A percentile compares a stretch with the other conserved stretches of the same genome.
phyloP scores from a whole-genome alignment of 345 rosid genomes.

The Stellera chamaejasme region DNA sequence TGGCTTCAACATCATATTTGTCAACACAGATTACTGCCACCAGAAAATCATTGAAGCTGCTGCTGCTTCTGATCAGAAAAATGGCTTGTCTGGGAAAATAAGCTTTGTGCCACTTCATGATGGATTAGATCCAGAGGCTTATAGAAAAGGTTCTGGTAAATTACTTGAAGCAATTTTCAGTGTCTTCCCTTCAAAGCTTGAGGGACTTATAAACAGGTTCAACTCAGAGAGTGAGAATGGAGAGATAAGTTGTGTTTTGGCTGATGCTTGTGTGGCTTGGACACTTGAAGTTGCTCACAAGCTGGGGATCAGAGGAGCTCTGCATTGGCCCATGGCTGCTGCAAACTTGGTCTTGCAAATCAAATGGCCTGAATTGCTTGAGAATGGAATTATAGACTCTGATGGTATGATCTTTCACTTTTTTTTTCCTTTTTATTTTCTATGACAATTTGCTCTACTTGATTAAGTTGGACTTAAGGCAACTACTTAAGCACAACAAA shows the following conservation, averaged over 20 bases:
- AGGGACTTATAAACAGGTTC: constrained; percentile 23
- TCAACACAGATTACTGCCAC: constrained; percentile 7
- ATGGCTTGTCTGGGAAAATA: constrained; percentile 2
- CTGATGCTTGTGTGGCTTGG: constrained; percentile 28
- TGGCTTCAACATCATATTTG: constrained; percentile 20
- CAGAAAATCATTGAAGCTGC: neutral
- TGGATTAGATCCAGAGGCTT: constrained; percentile 24
- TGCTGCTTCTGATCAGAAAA: constrained; percentile 10
- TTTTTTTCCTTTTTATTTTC: too few relatives aligned
- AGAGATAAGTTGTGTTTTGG: constrained; percentile 34
- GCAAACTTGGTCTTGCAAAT: constrained; percentile 21
- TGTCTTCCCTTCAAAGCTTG: constrained; percentile 33
- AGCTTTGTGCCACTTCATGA: constrained; percentile 33
- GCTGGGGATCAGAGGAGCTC: constrained; percentile 30
- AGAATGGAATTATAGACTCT: constrained; percentile 33
- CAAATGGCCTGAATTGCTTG: constrained; percentile 25
- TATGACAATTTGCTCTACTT: too few relatives aligned
- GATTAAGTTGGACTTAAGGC: too few relatives aligned
- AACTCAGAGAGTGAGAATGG: constrained; percentile 7
- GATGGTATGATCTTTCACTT: constrained; percentile 18
- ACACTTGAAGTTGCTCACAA: constrained; percentile 30
- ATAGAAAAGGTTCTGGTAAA: neutral
- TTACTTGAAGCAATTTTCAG: constrained; percentile 17
- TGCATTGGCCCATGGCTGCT: constrained; percentile 33
- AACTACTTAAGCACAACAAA: too few relatives aligned